Base-by-base conservation (phyloP, 306 rosid genomes). In the Clitoria ternatea region DNA sequence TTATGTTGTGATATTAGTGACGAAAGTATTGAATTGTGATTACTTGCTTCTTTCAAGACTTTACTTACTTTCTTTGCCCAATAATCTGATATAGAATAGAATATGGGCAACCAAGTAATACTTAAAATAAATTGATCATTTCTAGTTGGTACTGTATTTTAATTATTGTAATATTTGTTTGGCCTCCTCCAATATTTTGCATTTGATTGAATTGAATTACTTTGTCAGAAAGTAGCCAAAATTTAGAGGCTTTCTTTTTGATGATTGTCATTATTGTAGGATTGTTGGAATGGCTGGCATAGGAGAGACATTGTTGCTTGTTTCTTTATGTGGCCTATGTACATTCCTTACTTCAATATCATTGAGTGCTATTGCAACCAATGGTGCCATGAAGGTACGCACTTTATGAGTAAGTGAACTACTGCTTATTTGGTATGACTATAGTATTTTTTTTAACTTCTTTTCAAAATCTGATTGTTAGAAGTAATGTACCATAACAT, bases 261-360 rank as follows among this genome's bases (percentile, higher is more conserved):
- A 42, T 73, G 36, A 55, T 77, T 40, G 7, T 66, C 68, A 71
- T 69, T 79, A 72, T 78, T 80, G 77, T 85, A 94, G 99, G 99
- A 94, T 94, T 82, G 90, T 94, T 80, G 99, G 99, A 66, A 94
- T 94, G 99, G 97, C 96, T 77, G 99, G 99, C 73, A 75, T 94
- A 73, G 90, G 89, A 48, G 90, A 82, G 70, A 74, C 99, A 35
- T 69, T 94, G 36, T 6, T 89, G 76, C 82, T 94, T 75, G 99
- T 94, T 50, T 53, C 95, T 39, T 60, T 89, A 62, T 94, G 99
- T 80, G 97, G 99, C 69, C 70, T 77, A 66, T 94, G 99, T 80
- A 94, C 99, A 50, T 94, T 94, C 77, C 85, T 94, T 72, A 94
- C 99, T 69, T 85, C 92, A 79, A 91, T 94, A 74, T 94, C 99